Evolutionary conservation across 306 rosid species (phyloP).

Genomic region (Sphenostylis stenocarpa): DNA sequence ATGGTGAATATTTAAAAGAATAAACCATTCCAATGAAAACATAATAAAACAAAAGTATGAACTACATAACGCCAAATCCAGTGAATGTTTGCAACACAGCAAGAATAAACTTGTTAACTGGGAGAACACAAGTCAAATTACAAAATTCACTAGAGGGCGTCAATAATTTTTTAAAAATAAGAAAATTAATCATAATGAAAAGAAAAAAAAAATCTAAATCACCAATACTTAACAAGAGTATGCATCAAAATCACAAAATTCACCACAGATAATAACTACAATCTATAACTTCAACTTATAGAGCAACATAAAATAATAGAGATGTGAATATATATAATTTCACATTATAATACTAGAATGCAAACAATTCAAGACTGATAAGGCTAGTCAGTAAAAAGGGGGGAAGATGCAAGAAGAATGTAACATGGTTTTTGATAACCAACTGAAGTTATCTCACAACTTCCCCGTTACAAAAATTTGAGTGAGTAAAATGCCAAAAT

Average conservation of each 20-base stretch:
- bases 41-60: conserved; percentile 8
- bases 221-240: conserved; percentile 1
- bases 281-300: too few relatives aligned
- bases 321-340: not conserved
- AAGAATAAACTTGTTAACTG: not conserved
- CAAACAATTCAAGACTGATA: conserved; percentile 14
- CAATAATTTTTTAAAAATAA: not conserved
- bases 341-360: not conserved
- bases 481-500: not conserved
- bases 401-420: not conserved
- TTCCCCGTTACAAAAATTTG: not conserved
- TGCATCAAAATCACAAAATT: not conserved
- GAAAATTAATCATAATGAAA: not conserved
- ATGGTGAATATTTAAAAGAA: conserved; percentile 18
- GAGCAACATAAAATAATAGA: conserved; percentile 8
- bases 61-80: not conserved
- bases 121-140: not conserved
- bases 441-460: conserved; percentile 4
- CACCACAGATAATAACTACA: not conserved
- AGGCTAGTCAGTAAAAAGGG: not conserved
- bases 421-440: not conserved
- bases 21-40: not conserved
- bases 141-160: not conserved
- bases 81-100: not conserved
- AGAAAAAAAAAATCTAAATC: not conserved